Conservation (phyloP, 139 green algal genomes). For the Trebouxia sp. region DNA sequence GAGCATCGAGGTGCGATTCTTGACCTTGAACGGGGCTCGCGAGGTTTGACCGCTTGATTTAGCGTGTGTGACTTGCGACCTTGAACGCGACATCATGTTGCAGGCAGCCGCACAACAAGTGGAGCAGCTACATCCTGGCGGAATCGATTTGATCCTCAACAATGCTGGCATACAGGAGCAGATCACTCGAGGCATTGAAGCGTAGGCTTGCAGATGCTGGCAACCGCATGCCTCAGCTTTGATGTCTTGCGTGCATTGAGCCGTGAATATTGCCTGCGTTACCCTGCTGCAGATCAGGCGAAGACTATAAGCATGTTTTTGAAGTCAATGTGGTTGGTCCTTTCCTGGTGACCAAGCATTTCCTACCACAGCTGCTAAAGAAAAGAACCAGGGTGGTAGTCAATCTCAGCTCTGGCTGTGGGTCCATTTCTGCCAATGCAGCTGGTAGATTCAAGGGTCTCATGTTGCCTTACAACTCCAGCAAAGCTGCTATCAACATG, state of each 20-base stretch:
- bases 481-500: constrained; percentile 33
- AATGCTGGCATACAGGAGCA: constrained; percentile 13
- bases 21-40: neutral
- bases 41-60: too few species aligned
- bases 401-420: neutral
- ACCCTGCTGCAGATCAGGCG: neutral
- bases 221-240: too few species aligned
- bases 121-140: neutral
- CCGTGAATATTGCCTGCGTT: too few species aligned
- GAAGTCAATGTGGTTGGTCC: constrained; percentile 21
- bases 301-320: neutral
- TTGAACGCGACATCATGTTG: too few species aligned
- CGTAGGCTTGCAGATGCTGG: constrained; percentile 10
- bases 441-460: neutral
- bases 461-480: constrained; percentile 4
- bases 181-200: neutral
- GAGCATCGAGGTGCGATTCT: neutral
- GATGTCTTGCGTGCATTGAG: too few species aligned
- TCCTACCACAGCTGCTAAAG: constrained; percentile 14
- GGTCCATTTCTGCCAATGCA: neutral
- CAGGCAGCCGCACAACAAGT: neutral
- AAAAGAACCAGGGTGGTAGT: constrained; percentile 2
- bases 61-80: too few species aligned
- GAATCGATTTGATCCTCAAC: constrained; percentile 22
- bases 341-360: constrained; percentile 13